Conservation (phyloP, 495 filamentous ascomycete species). For the Penicillium verhagenii region DNA sequence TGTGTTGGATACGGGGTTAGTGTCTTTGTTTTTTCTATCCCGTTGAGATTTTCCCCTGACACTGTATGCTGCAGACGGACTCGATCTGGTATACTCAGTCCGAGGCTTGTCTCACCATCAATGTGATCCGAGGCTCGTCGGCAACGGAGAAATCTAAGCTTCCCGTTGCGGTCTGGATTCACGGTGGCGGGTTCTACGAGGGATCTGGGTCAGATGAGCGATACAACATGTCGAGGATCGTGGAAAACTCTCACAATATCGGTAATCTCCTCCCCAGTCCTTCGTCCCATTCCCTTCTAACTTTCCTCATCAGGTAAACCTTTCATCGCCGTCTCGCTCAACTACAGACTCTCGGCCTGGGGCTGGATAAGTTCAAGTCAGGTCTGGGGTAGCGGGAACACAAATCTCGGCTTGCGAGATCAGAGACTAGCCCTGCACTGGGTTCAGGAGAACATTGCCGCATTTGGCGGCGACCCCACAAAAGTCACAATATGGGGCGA, state of each 20-base stretch:
- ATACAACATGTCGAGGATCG: slow-evolving; percentile 56
- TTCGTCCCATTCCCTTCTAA: background rate
- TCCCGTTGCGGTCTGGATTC: slow-evolving; percentile 57
- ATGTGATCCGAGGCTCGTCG: slow-evolving; percentile 48
- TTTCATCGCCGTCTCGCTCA: slow-evolving; percentile 60
- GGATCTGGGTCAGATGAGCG: slow-evolving; percentile 48
- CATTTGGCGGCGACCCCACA: slow-evolving; percentile 55
- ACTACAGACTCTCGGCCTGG: slow-evolving; percentile 57
- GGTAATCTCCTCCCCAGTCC: slow-evolving; percentile 20
- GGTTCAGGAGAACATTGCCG: slow-evolving; percentile 56
- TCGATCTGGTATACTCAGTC: slow-evolving; percentile 43
- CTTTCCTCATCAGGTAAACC: slow-evolving; percentile 37
- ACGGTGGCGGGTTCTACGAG: slow-evolving; percentile 56
- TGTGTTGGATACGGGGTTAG: slow-evolving; percentile 48
- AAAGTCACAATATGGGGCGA: slow-evolving; percentile 73
- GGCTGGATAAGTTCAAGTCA: slow-evolving; percentile 48
- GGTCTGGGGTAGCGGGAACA: slow-evolving; percentile 39
- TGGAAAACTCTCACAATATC: slow-evolving; percentile 49
- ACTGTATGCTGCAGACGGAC: slow-evolving; percentile 28
- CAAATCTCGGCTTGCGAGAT: slow-evolving; percentile 58
- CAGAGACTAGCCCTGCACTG: slow-evolving; percentile 62
- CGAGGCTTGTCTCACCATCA: slow-evolving; percentile 58
- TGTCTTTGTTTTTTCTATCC: slow-evolving; percentile 5
- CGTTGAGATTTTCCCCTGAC: slow-evolving; percentile 8
- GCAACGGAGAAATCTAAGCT: slow-evolving; percentile 30